A percentile compares a stretch with the other conserved stretches of the same genome.
Evolutionary conservation across 2,329 filamentous ascomycete species (phyloP).

Genomic region (Didymella arachidicola): DNA sequence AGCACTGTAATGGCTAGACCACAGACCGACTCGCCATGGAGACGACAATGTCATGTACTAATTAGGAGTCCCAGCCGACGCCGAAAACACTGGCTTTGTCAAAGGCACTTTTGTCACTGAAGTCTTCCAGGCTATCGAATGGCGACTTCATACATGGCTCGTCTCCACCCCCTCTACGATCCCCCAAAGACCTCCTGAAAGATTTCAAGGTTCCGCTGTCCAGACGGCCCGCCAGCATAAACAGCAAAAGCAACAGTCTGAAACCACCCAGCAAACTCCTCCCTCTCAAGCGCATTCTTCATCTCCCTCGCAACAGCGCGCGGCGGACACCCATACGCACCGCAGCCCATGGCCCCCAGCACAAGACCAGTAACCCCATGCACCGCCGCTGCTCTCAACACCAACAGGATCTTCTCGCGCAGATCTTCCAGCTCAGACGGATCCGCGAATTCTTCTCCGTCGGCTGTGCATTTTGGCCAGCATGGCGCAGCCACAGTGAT

Average conservation of each 20-base stretch:
- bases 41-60: neutral
- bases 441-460: slow-evolving; percentile 21
- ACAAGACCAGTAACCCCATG: slow-evolving; percentile 30
- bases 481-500: slow-evolving; percentile 34
- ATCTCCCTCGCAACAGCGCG: slow-evolving; percentile 29
- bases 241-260: slow-evolving; percentile 30
- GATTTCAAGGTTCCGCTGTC: slow-evolving; percentile 20
- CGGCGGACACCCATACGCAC: slow-evolving; percentile 34
- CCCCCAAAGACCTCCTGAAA: slow-evolving; percentile 22
- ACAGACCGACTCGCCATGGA: neutral
- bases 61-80: too few relatives aligned
- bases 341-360: slow-evolving; percentile 37
- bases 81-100: neutral
- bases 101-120: too few relatives aligned
- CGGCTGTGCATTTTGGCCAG: slow-evolving; percentile 16
- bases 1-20: neutral
- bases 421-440: slow-evolving; percentile 21
- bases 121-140: too few relatives aligned
- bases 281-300: slow-evolving; percentile 23
- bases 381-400: slow-evolving; percentile 27
- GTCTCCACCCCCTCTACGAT: neutral
- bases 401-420: slow-evolving; percentile 30
- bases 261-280: slow-evolving; percentile 36
- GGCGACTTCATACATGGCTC: neutral
- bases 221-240: slow-evolving; percentile 23